Base-by-base conservation (phyloP, 192 early-diverging fungal species). In the Backusella macrospora region DNA sequence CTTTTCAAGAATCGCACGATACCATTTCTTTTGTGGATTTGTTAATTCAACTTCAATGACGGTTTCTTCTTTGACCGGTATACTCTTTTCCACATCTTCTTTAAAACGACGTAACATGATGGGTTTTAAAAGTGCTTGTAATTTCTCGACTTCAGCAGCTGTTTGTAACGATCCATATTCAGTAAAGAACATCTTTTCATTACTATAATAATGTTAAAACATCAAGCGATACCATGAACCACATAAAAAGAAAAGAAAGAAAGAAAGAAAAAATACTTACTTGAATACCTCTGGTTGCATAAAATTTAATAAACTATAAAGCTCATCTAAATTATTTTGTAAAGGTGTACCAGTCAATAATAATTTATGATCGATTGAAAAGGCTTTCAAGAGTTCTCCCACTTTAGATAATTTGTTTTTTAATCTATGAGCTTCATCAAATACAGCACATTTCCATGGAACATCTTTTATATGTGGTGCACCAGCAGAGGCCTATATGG, bases 11-110 rank as follows among this genome's bases (percentile, higher is more conserved):
- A 95, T 92, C 6, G 94, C 94, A 15, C 92, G 83, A 76, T 96
- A 96, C 82, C 90, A 95, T 72, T 92, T 91, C 78, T 95, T 94
- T 71, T 96, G 94, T 34, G 90, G 85, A 9, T 88, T 90, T 10
- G 94, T 95, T 39, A 96, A 76, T 77, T 94, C 92, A 44, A 95
- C 93, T 80, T 95, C 93, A 49, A 96, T 89, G 23, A 96, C 89
- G 18, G 93, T 95, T 72, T 96, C 94, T 79, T 95, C 94, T 70
- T 96, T 96, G 65, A 94, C 88, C 10, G 94, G 94, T 76, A 96
- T 94, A 16, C 87, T 88, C 67, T 91, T 93, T 76, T 96, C 94
- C 9, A 96, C 94, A 80, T 96, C 93, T 80, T 96, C 93, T 76
- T 96, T 96, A 79, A 96, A 87, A 10, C 94, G 87, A 34, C 94